Evolutionary conservation across 164 flowering plant genomes (phyloP).

Genomic region (Tetrastigma voinierianum): DNA sequence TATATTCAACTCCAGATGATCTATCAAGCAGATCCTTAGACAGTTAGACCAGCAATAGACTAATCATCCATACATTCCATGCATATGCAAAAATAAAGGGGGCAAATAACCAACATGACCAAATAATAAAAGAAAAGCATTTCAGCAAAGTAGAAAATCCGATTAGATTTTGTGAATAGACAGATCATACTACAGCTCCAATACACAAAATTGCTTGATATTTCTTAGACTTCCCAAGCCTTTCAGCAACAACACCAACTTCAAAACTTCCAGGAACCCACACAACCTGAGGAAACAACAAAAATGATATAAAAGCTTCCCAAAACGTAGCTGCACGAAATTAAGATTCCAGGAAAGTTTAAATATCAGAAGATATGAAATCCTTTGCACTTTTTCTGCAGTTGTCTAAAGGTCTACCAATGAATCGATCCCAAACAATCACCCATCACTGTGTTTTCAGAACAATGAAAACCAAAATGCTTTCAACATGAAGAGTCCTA

Average conservation of each 20-base stretch:
- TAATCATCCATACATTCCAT: too few species aligned
- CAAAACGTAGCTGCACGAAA: too few species aligned
- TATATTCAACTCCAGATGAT: too few species aligned
- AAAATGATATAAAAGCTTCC: background rate
- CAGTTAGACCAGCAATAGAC: too few species aligned
- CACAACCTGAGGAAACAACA: slow-evolving; percentile 56
- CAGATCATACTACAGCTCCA: slow-evolving; percentile 86
- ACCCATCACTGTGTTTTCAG: background rate
- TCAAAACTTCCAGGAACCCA: slow-evolving; percentile 99
- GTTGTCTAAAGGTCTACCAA: background rate
- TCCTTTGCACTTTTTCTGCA: background rate
- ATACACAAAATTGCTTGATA: slow-evolving; percentile 84
- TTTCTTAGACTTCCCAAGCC: slow-evolving; percentile 72
- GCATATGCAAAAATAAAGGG: too few species aligned
- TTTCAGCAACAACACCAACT: slow-evolving; percentile 74
- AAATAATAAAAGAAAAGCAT: too few species aligned
- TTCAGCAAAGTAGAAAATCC: too few species aligned
- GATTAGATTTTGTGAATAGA: background rate
- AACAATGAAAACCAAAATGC: background rate
- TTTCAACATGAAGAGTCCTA: background rate
- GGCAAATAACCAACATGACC: too few species aligned
- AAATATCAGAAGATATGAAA: slow-evolving; percentile 1
- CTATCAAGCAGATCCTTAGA: too few species aligned
- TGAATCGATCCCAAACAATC: background rate
- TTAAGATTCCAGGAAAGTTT: too few species aligned